Evolutionary conservation across 345 rosid species (phyloP).

Genomic region (Cardiospermum halicacabum): DNA sequence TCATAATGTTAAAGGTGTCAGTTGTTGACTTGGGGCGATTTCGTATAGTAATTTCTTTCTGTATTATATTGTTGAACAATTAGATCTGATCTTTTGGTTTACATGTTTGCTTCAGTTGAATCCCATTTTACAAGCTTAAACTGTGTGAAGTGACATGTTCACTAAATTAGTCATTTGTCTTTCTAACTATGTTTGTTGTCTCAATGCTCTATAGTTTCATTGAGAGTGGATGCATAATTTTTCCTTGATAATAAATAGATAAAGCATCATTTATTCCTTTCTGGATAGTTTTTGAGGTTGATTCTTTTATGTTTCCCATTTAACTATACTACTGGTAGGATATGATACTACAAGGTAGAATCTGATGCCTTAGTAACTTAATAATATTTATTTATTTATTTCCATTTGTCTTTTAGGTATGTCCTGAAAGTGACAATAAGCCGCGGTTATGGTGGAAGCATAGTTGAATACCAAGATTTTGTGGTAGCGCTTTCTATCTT

Average conservation of each 20-base stretch:
- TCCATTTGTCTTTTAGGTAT: constrained; percentile 58
- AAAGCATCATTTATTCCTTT: neutral
- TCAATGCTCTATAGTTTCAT: neutral
- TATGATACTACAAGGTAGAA: neutral
- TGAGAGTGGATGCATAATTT: neutral
- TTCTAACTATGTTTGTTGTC: neutral
- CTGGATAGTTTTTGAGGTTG: neutral
- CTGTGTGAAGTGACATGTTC: neutral
- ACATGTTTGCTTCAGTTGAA: neutral
- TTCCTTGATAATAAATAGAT: neutral
- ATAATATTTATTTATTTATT: constrained; percentile 1
- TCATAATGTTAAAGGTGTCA: neutral
- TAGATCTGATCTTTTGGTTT: neutral
- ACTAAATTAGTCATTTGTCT: neutral
- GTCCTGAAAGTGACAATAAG: constrained; percentile 85
- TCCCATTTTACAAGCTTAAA: neutral
- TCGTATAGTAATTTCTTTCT: neutral
- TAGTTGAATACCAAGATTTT: constrained; percentile 89
- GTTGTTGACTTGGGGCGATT: neutral
- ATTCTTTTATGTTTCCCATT: neutral
- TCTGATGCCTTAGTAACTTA: neutral
- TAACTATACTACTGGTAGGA: neutral
- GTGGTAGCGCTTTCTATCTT: constrained; percentile 46
- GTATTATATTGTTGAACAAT: neutral
- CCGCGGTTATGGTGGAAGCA: constrained; percentile 92